Evolutionary conservation across 129 eudicot species (phyloP).

Genomic region (Lactuca saligna): DNA sequence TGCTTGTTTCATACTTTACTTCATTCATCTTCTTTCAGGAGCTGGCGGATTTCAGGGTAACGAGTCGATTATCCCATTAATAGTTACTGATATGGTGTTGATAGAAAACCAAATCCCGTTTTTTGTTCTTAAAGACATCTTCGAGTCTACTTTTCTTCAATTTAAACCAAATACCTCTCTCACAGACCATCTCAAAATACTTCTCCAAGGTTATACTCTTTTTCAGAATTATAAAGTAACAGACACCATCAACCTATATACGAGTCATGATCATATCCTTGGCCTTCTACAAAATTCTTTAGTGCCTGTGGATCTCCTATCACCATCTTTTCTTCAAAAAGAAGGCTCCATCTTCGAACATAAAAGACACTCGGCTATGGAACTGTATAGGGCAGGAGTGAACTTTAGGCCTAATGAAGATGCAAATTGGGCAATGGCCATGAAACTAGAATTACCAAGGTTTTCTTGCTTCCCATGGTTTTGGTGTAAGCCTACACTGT

Average conservation of each 20-base stretch:
- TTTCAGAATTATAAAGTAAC: no score
- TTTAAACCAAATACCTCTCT: no score
- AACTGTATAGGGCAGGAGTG: slow-evolving; percentile 12
- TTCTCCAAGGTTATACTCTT: no score
- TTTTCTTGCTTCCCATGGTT: background rate
- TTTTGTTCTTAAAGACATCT: no score
- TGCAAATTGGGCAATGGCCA: background rate
- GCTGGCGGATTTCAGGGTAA: no score
- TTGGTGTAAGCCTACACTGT: slow-evolving; percentile 5
- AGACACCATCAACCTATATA: background rate
- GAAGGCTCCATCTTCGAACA: no score
- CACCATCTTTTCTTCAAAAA: background rate
- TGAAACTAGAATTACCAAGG: background rate
- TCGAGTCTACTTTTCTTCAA: no score
- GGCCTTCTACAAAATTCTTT: background rate
- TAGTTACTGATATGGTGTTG: no score
- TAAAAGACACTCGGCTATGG: background rate
- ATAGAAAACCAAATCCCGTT: no score
- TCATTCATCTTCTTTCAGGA: no score
- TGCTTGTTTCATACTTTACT: background rate
- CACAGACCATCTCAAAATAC: no score
- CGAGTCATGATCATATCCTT: slow-evolving; percentile 10
- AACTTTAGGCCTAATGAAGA: background rate
- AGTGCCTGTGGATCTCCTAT: background rate
- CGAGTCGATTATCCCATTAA: no score